Percentiles rank a stretch among this genome's conserved stretches.
Conservation (phyloP, 2,329 filamentous ascomycete genomes). For the Blumeria hordei region DNA sequence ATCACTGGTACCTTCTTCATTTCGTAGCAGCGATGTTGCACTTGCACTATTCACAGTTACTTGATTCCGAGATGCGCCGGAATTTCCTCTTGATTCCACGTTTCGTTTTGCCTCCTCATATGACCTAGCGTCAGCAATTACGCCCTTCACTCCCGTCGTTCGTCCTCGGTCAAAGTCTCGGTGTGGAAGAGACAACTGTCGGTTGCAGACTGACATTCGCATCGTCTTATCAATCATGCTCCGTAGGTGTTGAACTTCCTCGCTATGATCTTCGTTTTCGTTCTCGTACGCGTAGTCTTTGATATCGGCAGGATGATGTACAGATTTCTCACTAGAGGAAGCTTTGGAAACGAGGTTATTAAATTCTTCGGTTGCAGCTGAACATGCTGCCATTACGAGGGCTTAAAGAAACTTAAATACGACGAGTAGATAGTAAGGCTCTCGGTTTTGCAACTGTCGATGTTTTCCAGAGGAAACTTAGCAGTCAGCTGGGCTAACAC, state of each 20-base stretch:
- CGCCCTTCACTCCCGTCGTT: conserved; percentile 64
- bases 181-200: conserved; percentile 32
- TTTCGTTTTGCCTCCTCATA: conserved; percentile 41
- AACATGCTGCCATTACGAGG: conserved; percentile 17
- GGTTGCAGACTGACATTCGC: conserved; percentile 22
- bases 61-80: conserved; percentile 20
- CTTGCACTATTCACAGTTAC: conserved; percentile 7
- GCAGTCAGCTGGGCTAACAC: too few relatives aligned
- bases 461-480: too few relatives aligned
- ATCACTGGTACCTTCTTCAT: conserved; percentile 14
- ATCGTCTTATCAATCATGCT: conserved; percentile 36
- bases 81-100: conserved; percentile 19
- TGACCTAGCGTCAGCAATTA: conserved; percentile 61
- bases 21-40: conserved; percentile 7
- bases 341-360: conserved; percentile 35
- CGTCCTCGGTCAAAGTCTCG: conserved; percentile 39
- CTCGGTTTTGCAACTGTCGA: too few relatives aligned
- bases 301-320: conserved; percentile 30
- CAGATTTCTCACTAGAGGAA: conserved; percentile 11
- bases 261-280: conserved; percentile 30
- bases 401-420: background rate
- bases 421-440: too few relatives aligned
- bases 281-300: conserved; percentile 25
- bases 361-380: conserved; percentile 42
- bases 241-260: conserved; percentile 17